These are phyloP conservation scores for Kwoniella dendrophila DNA, from an alignment of 768 basidiomycete genomes.

Conservation along the genomic window DNA sequence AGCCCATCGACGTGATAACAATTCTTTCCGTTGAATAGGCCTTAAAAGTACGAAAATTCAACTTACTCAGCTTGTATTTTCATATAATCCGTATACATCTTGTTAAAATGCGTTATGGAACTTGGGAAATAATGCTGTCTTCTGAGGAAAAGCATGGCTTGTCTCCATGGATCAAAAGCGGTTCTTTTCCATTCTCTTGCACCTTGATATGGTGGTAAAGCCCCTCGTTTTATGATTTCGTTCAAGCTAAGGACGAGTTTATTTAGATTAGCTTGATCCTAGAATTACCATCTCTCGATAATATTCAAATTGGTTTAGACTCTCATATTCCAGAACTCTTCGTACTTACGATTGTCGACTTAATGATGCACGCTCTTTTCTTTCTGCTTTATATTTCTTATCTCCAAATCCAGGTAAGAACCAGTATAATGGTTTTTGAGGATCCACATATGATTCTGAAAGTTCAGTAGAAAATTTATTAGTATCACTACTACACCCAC, in stretches of 20 bases:
- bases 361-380: conserved; percentile 10
- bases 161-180: conserved; percentile 8
- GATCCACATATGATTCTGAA: conserved; percentile 21
- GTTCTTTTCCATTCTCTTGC: conserved; percentile 3
- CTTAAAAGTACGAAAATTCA: too few relatives aligned
- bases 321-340: too few relatives aligned
- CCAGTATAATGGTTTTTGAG: conserved; percentile 10
- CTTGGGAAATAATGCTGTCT: conserved; percentile 4
- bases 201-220: conserved; percentile 7
- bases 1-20: too few relatives aligned
- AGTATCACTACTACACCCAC: background rate
- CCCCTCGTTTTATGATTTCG: conserved; percentile 20
- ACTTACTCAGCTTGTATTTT: conserved; percentile 24
- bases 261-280: too few relatives aligned
- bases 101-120: conserved; percentile 1
- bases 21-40: too few relatives aligned
- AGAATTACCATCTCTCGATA: too few relatives aligned
- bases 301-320: too few relatives aligned
- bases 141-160: conserved; percentile 5
- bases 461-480: background rate
- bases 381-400: conserved; percentile 11
- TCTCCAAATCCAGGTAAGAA: conserved; percentile 2
- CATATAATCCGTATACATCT: conserved; percentile 19
- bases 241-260: background rate
- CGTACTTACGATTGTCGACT: conserved; percentile 27